A percentile compares a stretch with the other conserved stretches of the same genome.
Evolutionary conservation across 345 rosid genomes (phyloP).

Genomic region (Pistacia vera): DNA sequence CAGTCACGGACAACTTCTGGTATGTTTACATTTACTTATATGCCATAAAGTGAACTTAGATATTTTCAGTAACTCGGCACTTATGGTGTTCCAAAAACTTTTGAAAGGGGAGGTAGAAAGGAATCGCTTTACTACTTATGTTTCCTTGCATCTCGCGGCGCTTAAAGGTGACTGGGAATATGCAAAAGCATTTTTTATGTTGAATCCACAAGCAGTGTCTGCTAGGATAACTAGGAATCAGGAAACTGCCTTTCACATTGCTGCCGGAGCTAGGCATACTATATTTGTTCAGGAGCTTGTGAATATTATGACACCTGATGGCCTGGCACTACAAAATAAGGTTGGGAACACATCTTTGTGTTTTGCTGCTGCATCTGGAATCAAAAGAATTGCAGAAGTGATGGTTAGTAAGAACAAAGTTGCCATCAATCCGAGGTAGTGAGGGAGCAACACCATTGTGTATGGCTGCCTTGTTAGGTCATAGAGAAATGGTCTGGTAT

Average conservation of each 20-base stretch:
- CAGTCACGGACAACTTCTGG: constrained; percentile 2
- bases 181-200: constrained; percentile 32
- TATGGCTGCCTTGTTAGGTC: constrained; percentile 40
- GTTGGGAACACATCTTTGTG: constrained; percentile 31
- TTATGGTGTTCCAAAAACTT: neutral
- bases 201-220: constrained; percentile 26
- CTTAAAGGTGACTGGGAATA: constrained; percentile 45
- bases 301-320: constrained; percentile 18
- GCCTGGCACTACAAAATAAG: constrained; percentile 28
- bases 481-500: constrained; percentile 23
- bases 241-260: constrained; percentile 50
- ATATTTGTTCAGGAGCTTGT: constrained; percentile 38
- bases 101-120: neutral
- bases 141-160: constrained; percentile 41
- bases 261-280: constrained; percentile 36
- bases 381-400: constrained; percentile 32
- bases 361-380: constrained; percentile 41
- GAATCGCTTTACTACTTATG: constrained; percentile 13
- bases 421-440: constrained; percentile 33
- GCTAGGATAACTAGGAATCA: constrained; percentile 26
- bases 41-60: neutral
- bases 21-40: neutral
- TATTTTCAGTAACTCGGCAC: neutral
- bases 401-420: constrained; percentile 32
- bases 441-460: constrained; percentile 35